These are phyloP conservation scores for Cyclospora cayetanensis DNA, from an alignment of 169 alveolate genomes.

Conservation along the genomic window DNA sequence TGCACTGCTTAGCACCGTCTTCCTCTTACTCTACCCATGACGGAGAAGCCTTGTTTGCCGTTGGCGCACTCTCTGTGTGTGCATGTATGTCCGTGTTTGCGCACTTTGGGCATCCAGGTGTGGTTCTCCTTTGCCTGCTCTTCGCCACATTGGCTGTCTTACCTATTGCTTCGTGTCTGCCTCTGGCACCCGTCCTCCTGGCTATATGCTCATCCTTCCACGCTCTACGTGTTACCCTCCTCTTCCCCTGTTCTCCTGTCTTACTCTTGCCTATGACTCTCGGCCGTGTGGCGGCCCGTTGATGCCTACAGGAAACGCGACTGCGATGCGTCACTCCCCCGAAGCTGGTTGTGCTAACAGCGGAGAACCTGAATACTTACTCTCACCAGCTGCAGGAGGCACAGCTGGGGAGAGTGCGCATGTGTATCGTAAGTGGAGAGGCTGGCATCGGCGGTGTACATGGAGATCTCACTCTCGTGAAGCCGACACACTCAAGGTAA, in stretches of 20 bases:
- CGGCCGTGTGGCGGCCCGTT: background rate
- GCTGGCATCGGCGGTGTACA: conserved; percentile 40
- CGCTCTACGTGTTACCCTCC: background rate
- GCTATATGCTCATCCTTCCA: background rate
- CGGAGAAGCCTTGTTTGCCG: too few relatives aligned
- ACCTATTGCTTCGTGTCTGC: background rate
- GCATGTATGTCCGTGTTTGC: too few relatives aligned
- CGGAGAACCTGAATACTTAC: background rate
- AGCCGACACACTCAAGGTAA: background rate
- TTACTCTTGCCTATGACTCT: background rate
- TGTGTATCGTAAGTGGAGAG: conserved; percentile 34
- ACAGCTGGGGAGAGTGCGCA: background rate
- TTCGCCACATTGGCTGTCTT: background rate
- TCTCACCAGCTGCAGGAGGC: conserved; percentile 18
- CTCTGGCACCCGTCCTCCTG: background rate
- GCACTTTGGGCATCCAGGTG: too few relatives aligned
- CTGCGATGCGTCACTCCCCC: conserved; percentile 32
- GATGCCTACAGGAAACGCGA: background rate
- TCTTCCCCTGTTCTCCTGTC: background rate
- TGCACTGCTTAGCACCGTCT: background rate
- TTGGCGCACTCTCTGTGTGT: too few relatives aligned
- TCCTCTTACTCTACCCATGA: background rate
- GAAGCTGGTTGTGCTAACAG: conserved; percentile 10
- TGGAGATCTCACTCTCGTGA: background rate
- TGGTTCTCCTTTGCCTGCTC: background rate